These are phyloP conservation scores for Madurella fahalii DNA, from an alignment of 2,329 filamentous ascomycete genomes.

Conservation along the genomic window DNA sequence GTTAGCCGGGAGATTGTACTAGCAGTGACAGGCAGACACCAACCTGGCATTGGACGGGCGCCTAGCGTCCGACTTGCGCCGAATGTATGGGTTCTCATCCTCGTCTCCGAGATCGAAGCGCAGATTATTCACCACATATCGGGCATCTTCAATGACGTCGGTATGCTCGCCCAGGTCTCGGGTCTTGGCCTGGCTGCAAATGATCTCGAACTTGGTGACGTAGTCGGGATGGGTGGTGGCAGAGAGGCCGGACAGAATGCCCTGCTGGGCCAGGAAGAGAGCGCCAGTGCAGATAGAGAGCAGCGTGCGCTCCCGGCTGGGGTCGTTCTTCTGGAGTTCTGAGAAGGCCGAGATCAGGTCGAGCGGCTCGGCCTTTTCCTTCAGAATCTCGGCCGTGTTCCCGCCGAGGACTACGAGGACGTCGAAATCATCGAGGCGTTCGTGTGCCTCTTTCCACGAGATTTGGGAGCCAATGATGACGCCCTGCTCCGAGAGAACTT, in stretches of 20 bases:
- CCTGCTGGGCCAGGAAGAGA: slow-evolving; percentile 71
- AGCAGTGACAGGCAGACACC: slow-evolving; percentile 22
- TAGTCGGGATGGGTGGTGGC: slow-evolving; percentile 80
- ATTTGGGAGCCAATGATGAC: slow-evolving; percentile 70
- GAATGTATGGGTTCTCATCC: slow-evolving; percentile 79
- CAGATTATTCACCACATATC: slow-evolving; percentile 88
- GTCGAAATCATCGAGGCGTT: slow-evolving; percentile 71
- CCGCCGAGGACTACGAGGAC: slow-evolving; percentile 76
- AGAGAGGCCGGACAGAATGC: slow-evolving; percentile 72
- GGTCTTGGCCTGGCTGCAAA: slow-evolving; percentile 70
- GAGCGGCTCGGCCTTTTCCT: slow-evolving; percentile 65
- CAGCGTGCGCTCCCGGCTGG: slow-evolving; percentile 74
- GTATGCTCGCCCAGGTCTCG: slow-evolving; percentile 70
- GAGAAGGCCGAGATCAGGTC: slow-evolving; percentile 70
- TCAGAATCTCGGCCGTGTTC: slow-evolving; percentile 58
- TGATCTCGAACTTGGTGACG: slow-evolving; percentile 74
- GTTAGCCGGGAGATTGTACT: slow-evolving; percentile 8
- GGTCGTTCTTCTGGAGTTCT: slow-evolving; percentile 75
- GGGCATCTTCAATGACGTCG: slow-evolving; percentile 73
- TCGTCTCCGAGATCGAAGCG: slow-evolving; percentile 79
- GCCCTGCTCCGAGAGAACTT: slow-evolving; percentile 58
- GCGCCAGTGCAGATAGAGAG: slow-evolving; percentile 76
- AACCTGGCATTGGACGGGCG: slow-evolving; percentile 60
- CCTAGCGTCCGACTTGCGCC: slow-evolving; percentile 65
- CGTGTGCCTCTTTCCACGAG: slow-evolving; percentile 72